phyloP scores from a whole-genome alignment of 805 yeast genomes.

The Candida alai region DNA sequence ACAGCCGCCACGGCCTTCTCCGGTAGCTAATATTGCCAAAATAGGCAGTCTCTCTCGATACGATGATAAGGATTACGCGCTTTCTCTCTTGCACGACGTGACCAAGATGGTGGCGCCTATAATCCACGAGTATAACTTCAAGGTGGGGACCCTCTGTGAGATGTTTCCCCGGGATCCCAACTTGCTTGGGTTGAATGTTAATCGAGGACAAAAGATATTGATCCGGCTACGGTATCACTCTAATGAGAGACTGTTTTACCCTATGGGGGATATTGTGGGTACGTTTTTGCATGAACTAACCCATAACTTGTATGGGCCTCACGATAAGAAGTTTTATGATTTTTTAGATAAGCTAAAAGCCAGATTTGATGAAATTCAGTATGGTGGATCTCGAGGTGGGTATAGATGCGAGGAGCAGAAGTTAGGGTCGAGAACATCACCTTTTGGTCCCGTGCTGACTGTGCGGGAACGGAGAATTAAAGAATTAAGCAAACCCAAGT shows the following conservation, averaged over 20 bases:
- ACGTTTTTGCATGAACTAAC: conserved; percentile 87
- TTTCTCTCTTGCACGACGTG: conserved; percentile 58
- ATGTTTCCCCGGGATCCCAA: conserved; percentile 69
- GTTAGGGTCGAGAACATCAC: conserved; percentile 35
- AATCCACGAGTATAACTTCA: conserved; percentile 63
- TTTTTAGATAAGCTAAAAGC: conserved; percentile 58
- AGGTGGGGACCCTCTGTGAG: conserved; percentile 68
- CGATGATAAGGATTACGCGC: conserved; percentile 36
- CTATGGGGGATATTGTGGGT: conserved; percentile 65
- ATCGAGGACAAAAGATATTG: conserved; percentile 68
- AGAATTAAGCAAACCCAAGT: conserved; percentile 38
- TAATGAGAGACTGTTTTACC: conserved; percentile 52
- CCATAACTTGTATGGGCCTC: conserved; percentile 79
- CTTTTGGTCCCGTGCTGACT: conserved; percentile 15
- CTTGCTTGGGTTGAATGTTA: conserved; percentile 79
- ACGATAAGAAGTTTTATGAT: conserved; percentile 66
- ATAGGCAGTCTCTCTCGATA: conserved; percentile 36
- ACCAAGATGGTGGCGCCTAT: conserved; percentile 74
- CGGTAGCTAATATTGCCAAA: conserved; percentile 30
- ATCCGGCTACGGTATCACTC: conserved; percentile 62
- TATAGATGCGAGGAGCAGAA: conserved; percentile 47
- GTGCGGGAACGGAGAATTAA: conserved; percentile 38
- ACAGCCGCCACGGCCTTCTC: conserved; percentile 26
- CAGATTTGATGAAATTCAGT: conserved; percentile 43
- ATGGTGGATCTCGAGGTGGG: conserved; percentile 37